Evolutionary conservation across 805 yeast genomes (phyloP).

Genomic region (Metschnikowia kofuensis): DNA sequence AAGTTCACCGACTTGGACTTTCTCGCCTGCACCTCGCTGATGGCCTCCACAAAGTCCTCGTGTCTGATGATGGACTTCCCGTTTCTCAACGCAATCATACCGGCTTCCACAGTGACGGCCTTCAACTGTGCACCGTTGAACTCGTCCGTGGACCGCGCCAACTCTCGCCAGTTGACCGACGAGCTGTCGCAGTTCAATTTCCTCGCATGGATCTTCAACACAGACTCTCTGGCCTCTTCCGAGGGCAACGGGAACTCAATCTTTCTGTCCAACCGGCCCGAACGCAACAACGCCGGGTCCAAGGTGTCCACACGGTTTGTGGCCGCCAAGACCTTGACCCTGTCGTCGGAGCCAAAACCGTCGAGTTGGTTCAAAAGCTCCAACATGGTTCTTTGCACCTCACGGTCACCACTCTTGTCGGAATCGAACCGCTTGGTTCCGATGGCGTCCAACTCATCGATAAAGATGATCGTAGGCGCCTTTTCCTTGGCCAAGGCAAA

Average conservation of each 20-base stretch:
- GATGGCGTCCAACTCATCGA: slow-evolving; percentile 22
- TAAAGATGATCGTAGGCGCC: slow-evolving; percentile 22
- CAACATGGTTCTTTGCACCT: slow-evolving; percentile 23
- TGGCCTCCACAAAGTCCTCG: slow-evolving; percentile 97
- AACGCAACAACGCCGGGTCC: slow-evolving; percentile 23
- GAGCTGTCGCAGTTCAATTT: slow-evolving; percentile 87
- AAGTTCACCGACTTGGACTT: slow-evolving; percentile 92
- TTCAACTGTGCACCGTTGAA: slow-evolving; percentile 98
- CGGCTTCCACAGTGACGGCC: slow-evolving; percentile 99
- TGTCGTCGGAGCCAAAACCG: slow-evolving; percentile 21
- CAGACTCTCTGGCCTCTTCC: slow-evolving; percentile 96
- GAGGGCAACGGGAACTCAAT: slow-evolving; percentile 93
- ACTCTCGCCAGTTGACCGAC: slow-evolving; percentile 94
- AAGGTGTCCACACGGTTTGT: slow-evolving; percentile 22
- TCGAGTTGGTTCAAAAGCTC: slow-evolving; percentile 23
- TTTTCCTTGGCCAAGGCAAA: slow-evolving; percentile 23
- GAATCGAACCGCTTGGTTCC: slow-evolving; percentile 23
- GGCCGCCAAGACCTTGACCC: slow-evolving; percentile 44
- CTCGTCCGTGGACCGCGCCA: slow-evolving; percentile 97
- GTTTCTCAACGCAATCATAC: slow-evolving; percentile 97
- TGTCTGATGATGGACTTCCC: slow-evolving; percentile 90
- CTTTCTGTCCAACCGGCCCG: slow-evolving; percentile 22
- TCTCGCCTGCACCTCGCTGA: slow-evolving; percentile 97
- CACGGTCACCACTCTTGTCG: slow-evolving; percentile 22
- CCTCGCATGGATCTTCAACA: slow-evolving; percentile 94